Evolutionary conservation across 2,329 filamentous ascomycete genomes (phyloP).

Genomic region (Ceratocystis alfenasii): DNA sequence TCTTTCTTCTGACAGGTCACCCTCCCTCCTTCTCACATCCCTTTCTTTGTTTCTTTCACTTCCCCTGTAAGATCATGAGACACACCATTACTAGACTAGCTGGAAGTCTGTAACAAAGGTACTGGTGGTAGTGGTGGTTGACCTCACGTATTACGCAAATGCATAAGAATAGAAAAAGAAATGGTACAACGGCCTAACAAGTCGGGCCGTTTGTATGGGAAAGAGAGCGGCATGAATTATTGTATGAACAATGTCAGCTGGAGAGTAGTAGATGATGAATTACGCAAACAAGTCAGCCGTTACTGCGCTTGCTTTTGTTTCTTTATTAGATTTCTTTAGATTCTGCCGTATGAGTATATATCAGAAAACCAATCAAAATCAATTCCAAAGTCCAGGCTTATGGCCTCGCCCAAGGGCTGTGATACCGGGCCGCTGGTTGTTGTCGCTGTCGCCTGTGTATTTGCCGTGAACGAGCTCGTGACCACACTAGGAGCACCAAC

Average conservation of each 20-base stretch:
- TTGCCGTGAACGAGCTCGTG: neutral
- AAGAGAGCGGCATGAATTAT: neutral
- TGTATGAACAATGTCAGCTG: neutral
- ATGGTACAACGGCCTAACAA: neutral
- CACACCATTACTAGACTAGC: neutral
- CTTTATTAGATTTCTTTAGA: neutral
- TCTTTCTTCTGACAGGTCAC: neutral
- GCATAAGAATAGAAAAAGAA: neutral
- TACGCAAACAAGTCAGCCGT: neutral
- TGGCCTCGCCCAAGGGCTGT: conserved; percentile 7
- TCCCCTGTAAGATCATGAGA: neutral
- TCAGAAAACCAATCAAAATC: conserved; percentile 22
- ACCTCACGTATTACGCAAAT: neutral
- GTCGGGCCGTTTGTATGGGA: neutral
- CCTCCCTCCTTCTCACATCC: neutral
- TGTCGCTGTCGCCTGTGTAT: neutral
- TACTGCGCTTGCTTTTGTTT: neutral
- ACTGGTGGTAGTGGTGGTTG: neutral
- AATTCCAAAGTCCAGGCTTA: conserved; percentile 18
- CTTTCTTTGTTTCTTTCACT: neutral
- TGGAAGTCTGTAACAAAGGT: neutral
- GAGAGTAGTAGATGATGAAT: neutral
- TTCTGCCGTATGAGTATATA: conserved; percentile 13
- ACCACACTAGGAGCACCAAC: conserved; percentile 20
- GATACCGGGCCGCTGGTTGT: neutral